Percentiles rank a stretch among this genome's conserved stretches.
These are phyloP conservation scores for Globisporangium splendens DNA, from an alignment of 352 stramenopile genomes.

Conservation along the genomic window DNA sequence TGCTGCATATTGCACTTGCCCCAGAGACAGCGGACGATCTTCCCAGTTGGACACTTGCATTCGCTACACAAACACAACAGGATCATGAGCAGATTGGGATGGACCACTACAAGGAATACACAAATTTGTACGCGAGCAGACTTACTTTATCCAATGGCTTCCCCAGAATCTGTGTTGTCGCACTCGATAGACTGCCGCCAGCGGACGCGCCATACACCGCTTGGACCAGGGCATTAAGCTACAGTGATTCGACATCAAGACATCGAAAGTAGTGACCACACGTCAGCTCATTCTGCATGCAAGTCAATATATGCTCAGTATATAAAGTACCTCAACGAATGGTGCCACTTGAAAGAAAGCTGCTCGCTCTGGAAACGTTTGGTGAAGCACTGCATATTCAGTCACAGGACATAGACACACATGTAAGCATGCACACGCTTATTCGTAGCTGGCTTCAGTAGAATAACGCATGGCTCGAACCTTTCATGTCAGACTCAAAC, in stretches of 20 bases:
- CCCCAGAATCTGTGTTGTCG: slow-evolving; percentile 32
- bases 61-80: slow-evolving; percentile 14
- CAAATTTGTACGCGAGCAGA: background rate
- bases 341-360: slow-evolving; percentile 30
- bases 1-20: slow-evolving; percentile 55
- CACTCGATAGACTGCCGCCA: slow-evolving; percentile 46
- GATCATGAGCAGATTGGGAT: background rate
- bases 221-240: slow-evolving; percentile 31
- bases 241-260: too few species aligned
- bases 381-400: slow-evolving; percentile 35
- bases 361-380: slow-evolving; percentile 58
- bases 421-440: background rate
- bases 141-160: slow-evolving; percentile 64
- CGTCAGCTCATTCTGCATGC: background rate
- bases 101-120: background rate
- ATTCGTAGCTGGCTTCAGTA: too few species aligned
- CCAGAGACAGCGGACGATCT: slow-evolving; percentile 39
- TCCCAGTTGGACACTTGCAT: slow-evolving; percentile 80
- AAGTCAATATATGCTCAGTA: too few species aligned
- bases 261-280: background rate
- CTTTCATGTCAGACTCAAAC: slow-evolving; percentile 69
- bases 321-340: slow-evolving; percentile 39
- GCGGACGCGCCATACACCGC: slow-evolving; percentile 19
- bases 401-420: background rate
- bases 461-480: slow-evolving; percentile 15